Conservation (phyloP, 495 filamentous ascomycete species). For the Hypoxylon fragiforme region DNA sequence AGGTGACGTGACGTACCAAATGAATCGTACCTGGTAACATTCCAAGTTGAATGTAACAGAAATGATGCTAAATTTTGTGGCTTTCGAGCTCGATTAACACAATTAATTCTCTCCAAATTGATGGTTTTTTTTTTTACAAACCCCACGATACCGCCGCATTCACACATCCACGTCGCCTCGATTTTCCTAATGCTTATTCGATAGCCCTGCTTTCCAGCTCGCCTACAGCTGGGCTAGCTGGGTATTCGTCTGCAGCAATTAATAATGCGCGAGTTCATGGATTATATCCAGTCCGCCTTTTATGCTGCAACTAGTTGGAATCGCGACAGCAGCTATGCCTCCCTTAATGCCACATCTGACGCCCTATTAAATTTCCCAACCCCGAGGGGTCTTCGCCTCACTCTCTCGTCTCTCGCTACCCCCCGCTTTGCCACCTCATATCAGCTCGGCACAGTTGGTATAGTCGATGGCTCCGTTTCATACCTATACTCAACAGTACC, state of each 20-base stretch:
- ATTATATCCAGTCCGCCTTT: slow-evolving; percentile 93
- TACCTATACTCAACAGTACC: slow-evolving; percentile 87
- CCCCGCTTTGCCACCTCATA: slow-evolving; percentile 92
- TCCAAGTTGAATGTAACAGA: too few relatives aligned
- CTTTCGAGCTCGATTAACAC: too few relatives aligned
- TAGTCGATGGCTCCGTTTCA: slow-evolving; percentile 88
- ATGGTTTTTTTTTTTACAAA: neutral
- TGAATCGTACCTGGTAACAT: too few relatives aligned
- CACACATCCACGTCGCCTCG: neutral
- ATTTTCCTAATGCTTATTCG: slow-evolving; percentile 16
- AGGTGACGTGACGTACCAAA: too few relatives aligned
- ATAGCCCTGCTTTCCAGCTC: slow-evolving; percentile 25
- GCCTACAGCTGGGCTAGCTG: slow-evolving; percentile 20
- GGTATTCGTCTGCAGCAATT: slow-evolving; percentile 7
- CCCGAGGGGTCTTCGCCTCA: slow-evolving; percentile 76
- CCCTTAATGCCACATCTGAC: slow-evolving; percentile 82
- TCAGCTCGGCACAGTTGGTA: slow-evolving; percentile 76
- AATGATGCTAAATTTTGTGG: too few relatives aligned
- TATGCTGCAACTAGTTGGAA: slow-evolving; percentile 86
- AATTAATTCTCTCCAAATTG: too few relatives aligned
- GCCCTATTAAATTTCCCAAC: slow-evolving; percentile 83
- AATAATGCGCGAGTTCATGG: slow-evolving; percentile 95
- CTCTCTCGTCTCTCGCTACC: slow-evolving; percentile 86
- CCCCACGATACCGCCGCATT: neutral
- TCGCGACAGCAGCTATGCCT: slow-evolving; percentile 87